Conservation (phyloP, 2,329 filamentous ascomycete species). For the Microcyclosporella mali region DNA sequence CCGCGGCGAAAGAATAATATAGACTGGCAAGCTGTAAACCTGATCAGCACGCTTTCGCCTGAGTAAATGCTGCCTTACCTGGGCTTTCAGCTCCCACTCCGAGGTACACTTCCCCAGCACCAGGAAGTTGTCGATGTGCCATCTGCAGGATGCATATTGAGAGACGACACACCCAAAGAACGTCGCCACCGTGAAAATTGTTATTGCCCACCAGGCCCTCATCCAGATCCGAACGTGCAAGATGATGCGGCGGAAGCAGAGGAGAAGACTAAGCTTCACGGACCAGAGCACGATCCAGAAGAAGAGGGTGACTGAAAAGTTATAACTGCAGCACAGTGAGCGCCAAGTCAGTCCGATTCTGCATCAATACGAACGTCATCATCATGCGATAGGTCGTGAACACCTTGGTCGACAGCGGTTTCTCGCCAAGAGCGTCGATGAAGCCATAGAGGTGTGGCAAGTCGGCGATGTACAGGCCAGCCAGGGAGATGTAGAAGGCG, state of each 20-base stretch:
- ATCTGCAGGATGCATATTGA: slow-evolving; percentile 5
- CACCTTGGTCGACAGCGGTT: not conserved
- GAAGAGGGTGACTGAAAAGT: slow-evolving; percentile 7
- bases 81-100: slow-evolving; percentile 1
- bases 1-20: slow-evolving; percentile 9
- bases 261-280: slow-evolving; percentile 10
- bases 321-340: not conserved
- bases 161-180: slow-evolving; percentile 7
- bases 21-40: slow-evolving; percentile 1
- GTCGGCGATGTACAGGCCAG: slow-evolving; percentile 8
- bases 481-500: slow-evolving; percentile 7
- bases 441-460: slow-evolving; percentile 7
- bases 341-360: too few species aligned
- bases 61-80: not conserved
- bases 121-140: slow-evolving; percentile 3
- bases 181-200: slow-evolving; percentile 3
- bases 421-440: slow-evolving; percentile 5
- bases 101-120: slow-evolving; percentile 1
- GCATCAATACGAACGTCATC: too few species aligned
- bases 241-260: slow-evolving; percentile 10
- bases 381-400: too few species aligned
- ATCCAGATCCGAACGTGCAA: slow-evolving; percentile 3
- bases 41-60: too few species aligned
- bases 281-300: slow-evolving; percentile 9
- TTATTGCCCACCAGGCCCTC: slow-evolving; percentile 6